Evolutionary conservation across 2,329 filamentous ascomycete genomes (phyloP).

Genomic region (Cercospora sp.): DNA sequence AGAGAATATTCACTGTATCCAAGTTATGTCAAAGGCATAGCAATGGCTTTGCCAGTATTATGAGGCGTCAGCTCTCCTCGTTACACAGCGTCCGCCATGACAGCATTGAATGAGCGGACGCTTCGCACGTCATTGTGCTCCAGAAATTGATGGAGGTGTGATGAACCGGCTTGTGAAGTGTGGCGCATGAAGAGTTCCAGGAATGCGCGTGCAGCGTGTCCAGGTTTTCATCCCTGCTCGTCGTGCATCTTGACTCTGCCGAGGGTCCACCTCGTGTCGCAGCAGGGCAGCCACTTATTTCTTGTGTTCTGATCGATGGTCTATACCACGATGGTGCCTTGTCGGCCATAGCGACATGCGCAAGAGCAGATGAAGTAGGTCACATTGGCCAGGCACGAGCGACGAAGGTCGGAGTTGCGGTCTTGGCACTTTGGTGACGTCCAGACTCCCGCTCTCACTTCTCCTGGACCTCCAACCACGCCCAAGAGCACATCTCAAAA

Average conservation of each 20-base stretch:
- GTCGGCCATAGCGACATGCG: no score
- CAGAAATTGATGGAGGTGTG: constrained; percentile 12
- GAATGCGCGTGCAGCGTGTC: not conserved
- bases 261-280: not conserved
- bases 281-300: not conserved
- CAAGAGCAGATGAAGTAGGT: not conserved
- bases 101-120: not conserved
- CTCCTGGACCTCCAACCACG: not conserved
- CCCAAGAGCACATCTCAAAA: no score
- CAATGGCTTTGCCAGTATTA: not conserved
- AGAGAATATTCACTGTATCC: not conserved
- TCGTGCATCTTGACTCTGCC: not conserved
- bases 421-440: not conserved
- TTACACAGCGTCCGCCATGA: constrained; percentile 17
- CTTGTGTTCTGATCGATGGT: not conserved
- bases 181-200: constrained; percentile 14
- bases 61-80: constrained; percentile 17
- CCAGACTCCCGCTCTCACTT: not conserved
- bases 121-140: constrained; percentile 18
- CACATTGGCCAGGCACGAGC: no score
- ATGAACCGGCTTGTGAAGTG: constrained; percentile 13
- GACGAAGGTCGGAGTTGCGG: no score
- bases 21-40: constrained; percentile 3
- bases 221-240: constrained; percentile 20
- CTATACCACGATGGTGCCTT: not conserved